Conservation (phyloP, 129 eudicot species). For the Centrapalus pauciflorus region DNA sequence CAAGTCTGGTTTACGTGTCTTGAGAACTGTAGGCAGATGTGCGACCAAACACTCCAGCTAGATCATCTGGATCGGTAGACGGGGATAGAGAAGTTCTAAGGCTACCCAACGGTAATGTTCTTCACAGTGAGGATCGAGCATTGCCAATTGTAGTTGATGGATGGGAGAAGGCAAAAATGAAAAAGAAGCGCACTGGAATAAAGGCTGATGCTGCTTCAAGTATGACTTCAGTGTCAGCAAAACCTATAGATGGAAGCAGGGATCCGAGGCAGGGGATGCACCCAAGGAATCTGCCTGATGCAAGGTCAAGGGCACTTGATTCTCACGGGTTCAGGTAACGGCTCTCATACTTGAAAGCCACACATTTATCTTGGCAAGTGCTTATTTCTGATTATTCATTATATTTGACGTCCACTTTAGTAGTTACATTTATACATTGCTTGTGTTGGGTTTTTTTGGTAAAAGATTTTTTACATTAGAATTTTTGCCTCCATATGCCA, state of each 20-base stretch:
- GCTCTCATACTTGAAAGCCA: neutral
- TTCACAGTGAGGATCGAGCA: conserved; percentile 47
- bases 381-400: neutral
- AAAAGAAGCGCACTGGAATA: conserved; percentile 73
- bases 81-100: conserved; percentile 60
- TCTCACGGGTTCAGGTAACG: conserved; percentile 63
- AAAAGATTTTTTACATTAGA: no score
- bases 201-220: conserved; percentile 52
- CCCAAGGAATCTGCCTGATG: conserved; percentile 50
- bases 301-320: conserved; percentile 46
- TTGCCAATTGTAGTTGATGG: conserved; percentile 53
- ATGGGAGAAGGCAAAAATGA: conserved; percentile 89
- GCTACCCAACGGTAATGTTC: conserved; percentile 29
- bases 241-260: conserved; percentile 52
- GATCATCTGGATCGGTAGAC: conserved; percentile 48
- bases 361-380: neutral
- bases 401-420: no score
- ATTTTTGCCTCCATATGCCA: no score
- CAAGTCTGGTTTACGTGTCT: conserved; percentile 3
- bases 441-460: no score
- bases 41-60: conserved; percentile 56
- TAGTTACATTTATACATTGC: no score
- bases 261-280: conserved; percentile 60
- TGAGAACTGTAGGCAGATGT: conserved; percentile 43
- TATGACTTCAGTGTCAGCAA: conserved; percentile 35